These are phyloP conservation scores for Hypoxylon sp. DNA, from an alignment of 2,329 filamentous ascomycete genomes.

Conservation along the genomic window DNA sequence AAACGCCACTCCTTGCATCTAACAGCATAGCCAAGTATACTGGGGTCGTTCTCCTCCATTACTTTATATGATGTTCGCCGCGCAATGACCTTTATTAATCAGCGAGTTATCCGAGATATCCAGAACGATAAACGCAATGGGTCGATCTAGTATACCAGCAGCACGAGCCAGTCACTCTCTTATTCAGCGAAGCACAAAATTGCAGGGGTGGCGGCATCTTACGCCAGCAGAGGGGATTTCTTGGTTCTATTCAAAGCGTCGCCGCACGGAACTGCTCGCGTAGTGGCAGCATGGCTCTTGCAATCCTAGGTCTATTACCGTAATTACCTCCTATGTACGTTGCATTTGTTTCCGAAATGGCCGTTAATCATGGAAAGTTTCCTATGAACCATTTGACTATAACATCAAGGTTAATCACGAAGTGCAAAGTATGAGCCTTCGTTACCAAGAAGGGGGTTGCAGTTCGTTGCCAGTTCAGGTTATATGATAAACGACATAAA, in stretches of 20 bases:
- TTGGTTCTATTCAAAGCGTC: constrained; percentile 20
- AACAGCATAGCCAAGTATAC: constrained; percentile 16
- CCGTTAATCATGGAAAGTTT: constrained; percentile 4
- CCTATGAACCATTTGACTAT: constrained; percentile 5
- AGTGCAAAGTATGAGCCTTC: neutral
- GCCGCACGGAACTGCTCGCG: neutral
- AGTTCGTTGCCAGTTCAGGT: constrained; percentile 2
- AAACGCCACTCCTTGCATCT: constrained; percentile 13
- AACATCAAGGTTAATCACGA: constrained; percentile 7
- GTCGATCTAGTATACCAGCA: constrained; percentile 5
- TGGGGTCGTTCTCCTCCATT: constrained; percentile 7
- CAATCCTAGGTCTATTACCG: constrained; percentile 8
- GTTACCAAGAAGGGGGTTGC: neutral
- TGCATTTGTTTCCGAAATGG: constrained; percentile 5
- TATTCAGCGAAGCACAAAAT: constrained; percentile 20
- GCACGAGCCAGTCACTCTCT: constrained; percentile 10
- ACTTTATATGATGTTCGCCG: constrained; percentile 6
- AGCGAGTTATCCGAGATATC: neutral
- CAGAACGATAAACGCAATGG: neutral
- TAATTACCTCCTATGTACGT: constrained; percentile 21
- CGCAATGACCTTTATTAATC: constrained; percentile 10
- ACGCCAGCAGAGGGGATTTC: constrained; percentile 7
- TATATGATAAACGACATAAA: constrained; percentile 9
- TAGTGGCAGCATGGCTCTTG: constrained; percentile 13
- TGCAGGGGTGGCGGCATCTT: constrained; percentile 10